Base-by-base conservation (phyloP, 345 rosid species). In the Microthlaspi erraticum region DNA sequence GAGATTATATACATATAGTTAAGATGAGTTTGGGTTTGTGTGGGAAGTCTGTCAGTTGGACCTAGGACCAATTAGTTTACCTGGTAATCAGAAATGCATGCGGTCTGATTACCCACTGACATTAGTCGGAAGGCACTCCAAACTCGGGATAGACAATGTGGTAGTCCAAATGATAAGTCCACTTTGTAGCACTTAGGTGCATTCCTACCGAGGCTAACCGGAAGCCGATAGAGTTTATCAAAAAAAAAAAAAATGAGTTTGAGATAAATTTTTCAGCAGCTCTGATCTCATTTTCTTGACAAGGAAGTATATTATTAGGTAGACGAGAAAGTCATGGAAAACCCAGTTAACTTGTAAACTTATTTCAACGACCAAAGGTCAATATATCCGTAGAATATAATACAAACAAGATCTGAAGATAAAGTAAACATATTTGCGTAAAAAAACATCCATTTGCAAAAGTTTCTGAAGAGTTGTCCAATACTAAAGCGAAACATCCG, bases 251-350 rank as follows among this genome's bases (percentile, higher is more conserved):
- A 50, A 17, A 33, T 12, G 50, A 36, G 10, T 12, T 61, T 17
- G 29, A 63, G 63, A 60, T 62, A 29, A 51, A 5, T 11, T 8
- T 23, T 75, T 62, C 18, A 6, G 18, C 17, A 53, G 20, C 16
- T 39, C 61, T 41, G 37, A 19, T 45, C 60, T 69, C 53, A 48
- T 29, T 70, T 49, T 63, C 79, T 76, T 76, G 70, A 9, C 33
- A 49, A 56, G 46, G 44, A 69, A 61, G 70, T 39, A 34, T 43
- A 23, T 44, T 63, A 76, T 76, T 62, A 37, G 70, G 79, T 62
- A 69, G 70, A 75, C 69, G 66, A 7, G 70, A 55, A 68, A 54
- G 53, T 75, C 65, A 61, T 54, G 74, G 64, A 61, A 68, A 57
- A 68, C 7, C 26, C 32, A 45, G 45, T 55, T 69, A 48, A 55